Evolutionary conservation across 1,284 basidiomycete genomes (phyloP), one percentile per base, ranked within the genome.

Genomic region (Amylostereum chailletii): DNA sequence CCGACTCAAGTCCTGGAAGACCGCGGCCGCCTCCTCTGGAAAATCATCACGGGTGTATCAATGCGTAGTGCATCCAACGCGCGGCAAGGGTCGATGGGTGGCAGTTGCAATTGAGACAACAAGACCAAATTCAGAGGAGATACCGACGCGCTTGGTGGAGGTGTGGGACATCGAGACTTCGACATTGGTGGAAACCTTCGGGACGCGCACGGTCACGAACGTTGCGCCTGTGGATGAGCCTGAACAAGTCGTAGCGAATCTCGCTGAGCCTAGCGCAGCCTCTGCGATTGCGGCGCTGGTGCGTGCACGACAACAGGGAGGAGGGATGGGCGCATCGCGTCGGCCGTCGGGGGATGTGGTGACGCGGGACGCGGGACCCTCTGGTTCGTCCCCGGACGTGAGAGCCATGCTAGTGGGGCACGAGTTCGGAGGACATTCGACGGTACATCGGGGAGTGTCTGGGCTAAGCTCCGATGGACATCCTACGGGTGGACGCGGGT

Each of bases 61-160:
- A 58, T 83, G 85, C 55, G 76, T 73, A 4, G 70, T 93, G 0
- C 94, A 97, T 61, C 94, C 94, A 0, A 81, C 84, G 0, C 90
- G 85, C 57, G 92, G 92, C 2, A 78, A 86, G 54, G 91, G 91
- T 0, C 83, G 86, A 43, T 96, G 91, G 90, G 74, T 97, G 30
- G 81, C 95, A 65, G 87, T 95, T 30, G 81, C 92, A 0, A 68
- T 84, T 7, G 88, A 90, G 55, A 67, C 72, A 1, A 69, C 70
- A 39, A 72, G 70, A 53, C 70, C 68, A 11, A 57, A 49, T 10
- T 55, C 61, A 2, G 74, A 78, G 48, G 63, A 66, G 30, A 57
- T 65, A 30, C 66, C 71, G 33, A 69, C 71, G 40, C 74, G 72
- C 34, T 61, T 88, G 42, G 69, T 88, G 4, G 87, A 91, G 59